Percentiles rank a stretch among this genome's conserved stretches.
These are phyloP conservation scores for Leersia perrieri DNA, from an alignment of 176 grass and related monocot species.

Conservation along the genomic window DNA sequence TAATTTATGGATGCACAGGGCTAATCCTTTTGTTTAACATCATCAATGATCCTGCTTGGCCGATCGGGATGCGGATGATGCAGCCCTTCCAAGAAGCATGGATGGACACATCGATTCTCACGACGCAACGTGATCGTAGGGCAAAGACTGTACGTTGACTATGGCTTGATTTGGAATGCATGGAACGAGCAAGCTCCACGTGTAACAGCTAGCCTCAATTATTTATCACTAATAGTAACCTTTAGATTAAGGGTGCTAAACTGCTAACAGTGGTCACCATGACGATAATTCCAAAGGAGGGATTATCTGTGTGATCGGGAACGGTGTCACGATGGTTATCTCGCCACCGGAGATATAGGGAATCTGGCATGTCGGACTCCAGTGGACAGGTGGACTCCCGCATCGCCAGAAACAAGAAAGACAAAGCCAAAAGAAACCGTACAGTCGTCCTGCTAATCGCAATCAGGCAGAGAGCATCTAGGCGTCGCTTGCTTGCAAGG, in stretches of 20 bases:
- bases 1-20: too few species aligned
- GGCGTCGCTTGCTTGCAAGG: not conserved
- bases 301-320: not conserved
- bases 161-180: not conserved
- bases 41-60: not conserved
- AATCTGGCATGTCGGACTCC: not conserved
- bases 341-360: not conserved
- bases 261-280: not conserved
- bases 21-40: not conserved
- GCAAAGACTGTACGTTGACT: not conserved
- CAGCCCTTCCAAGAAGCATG: not conserved
- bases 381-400: not conserved
- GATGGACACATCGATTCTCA: not conserved
- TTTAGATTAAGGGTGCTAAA: not conserved
- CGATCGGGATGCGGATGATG: not conserved
- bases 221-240: not conserved
- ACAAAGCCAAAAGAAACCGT: not conserved
- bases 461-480: not conserved
- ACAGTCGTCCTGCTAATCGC: not conserved
- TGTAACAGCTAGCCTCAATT: not conserved
- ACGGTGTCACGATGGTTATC: not conserved
- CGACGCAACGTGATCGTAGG: not conserved
- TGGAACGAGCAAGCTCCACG: not conserved
- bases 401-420: not conserved
- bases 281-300: not conserved